Evolutionary conservation across 1,284 basidiomycete genomes (phyloP).

Genomic region (Ceratobasidium sp.): DNA sequence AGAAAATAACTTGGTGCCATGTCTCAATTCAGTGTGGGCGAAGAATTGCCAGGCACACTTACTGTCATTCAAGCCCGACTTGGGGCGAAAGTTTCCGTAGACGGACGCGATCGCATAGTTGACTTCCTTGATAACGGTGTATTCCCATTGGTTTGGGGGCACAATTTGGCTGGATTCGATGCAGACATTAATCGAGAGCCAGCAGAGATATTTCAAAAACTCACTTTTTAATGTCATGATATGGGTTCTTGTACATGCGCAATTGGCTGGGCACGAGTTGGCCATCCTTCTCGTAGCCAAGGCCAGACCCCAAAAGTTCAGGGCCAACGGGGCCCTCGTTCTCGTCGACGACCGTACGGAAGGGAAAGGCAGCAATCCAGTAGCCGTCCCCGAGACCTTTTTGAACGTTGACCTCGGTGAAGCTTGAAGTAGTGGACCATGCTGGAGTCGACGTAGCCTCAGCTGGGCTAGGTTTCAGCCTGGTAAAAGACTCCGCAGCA

Average conservation of each 20-base stretch:
- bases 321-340: constrained; percentile 38
- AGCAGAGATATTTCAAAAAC: neutral
- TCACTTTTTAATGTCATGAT: constrained; percentile 39
- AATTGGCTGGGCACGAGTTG: constrained; percentile 38
- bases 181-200: neutral
- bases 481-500: neutral
- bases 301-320: constrained; percentile 48
- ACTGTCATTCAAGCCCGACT: constrained; percentile 49
- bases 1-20: constrained; percentile 46
- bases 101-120: constrained; percentile 47
- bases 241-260: constrained; percentile 47
- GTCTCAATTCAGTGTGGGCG: too few species aligned
- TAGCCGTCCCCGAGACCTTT: constrained; percentile 45
- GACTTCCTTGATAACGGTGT: constrained; percentile 44
- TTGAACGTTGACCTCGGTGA: constrained; percentile 1
- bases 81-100: constrained; percentile 47
- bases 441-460: constrained; percentile 6
- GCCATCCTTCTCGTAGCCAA: constrained; percentile 44
- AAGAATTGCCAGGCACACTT: neutral
- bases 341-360: constrained; percentile 38
- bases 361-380: constrained; percentile 49
- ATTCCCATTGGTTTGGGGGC: constrained; percentile 40
- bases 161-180: neutral
- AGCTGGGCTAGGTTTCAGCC: neutral
- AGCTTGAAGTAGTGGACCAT: neutral